These are phyloP conservation scores for Fusarium buxicola DNA, from an alignment of 2,329 filamentous ascomycete genomes.

Conservation along the genomic window DNA sequence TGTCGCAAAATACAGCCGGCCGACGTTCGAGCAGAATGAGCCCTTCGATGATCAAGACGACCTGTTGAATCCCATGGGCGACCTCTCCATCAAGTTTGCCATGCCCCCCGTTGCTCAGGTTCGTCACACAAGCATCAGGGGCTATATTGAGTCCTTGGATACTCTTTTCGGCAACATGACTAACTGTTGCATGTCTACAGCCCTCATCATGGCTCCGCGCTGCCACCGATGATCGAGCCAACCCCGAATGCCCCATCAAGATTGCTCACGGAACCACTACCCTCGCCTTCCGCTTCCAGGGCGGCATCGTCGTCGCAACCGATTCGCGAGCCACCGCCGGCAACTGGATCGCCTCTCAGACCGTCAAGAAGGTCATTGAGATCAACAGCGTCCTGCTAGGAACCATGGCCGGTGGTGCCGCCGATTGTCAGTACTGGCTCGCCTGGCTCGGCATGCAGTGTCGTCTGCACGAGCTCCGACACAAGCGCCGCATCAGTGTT, in stretches of 20 bases:
- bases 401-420: conserved; percentile 98
- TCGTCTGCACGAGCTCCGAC: conserved; percentile 97
- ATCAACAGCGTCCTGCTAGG: conserved; percentile 95
- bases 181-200: conserved; percentile 57
- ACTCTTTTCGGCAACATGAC: conserved; percentile 2
- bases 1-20: conserved; percentile 89
- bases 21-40: conserved; percentile 78
- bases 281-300: conserved; percentile 96
- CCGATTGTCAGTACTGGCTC: conserved; percentile 99
- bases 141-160: not conserved
- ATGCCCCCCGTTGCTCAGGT: conserved; percentile 94
- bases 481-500: conserved; percentile 98
- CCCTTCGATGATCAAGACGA: conserved; percentile 78
- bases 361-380: conserved; percentile 99
- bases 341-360: conserved; percentile 99
- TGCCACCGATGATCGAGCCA: conserved; percentile 96
- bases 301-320: conserved; percentile 97
- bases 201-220: conserved; percentile 95
- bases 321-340: conserved; percentile 97
- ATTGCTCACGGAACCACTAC: conserved; percentile 99
- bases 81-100: conserved; percentile 91
- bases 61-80: conserved; percentile 76
- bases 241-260: conserved; percentile 98
- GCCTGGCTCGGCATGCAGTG: conserved; percentile 99
- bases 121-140: conserved; percentile 50